Evolutionary conservation across 2,329 filamentous ascomycete genomes (phyloP).

Genomic region (Pseudocercospora ulei): DNA sequence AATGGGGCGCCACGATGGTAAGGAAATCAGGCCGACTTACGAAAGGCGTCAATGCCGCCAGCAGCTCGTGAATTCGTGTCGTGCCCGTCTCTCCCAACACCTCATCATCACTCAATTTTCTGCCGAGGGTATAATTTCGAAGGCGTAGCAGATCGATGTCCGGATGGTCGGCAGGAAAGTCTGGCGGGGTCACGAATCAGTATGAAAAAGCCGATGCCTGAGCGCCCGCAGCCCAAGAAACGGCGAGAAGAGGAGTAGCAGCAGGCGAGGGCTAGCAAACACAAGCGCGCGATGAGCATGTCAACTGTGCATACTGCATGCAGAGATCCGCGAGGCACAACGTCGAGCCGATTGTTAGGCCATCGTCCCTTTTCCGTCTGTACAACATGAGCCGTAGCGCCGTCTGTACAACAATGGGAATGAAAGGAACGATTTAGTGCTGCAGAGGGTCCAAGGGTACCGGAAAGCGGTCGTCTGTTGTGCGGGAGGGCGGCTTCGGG

Average conservation of each 20-base stretch:
- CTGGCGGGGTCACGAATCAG: constrained; percentile 43
- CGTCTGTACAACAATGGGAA: too few species aligned
- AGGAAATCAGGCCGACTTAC: constrained; percentile 47
- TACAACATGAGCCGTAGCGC: too few species aligned
- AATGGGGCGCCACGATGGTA: constrained; percentile 4
- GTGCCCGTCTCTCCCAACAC: constrained; percentile 55
- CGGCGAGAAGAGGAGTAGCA: neutral
- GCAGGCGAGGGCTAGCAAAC: neutral
- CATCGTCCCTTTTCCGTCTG: too few species aligned
- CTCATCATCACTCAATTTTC: constrained; percentile 55
- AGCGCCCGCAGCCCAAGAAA: neutral
- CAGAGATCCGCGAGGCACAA: too few species aligned
- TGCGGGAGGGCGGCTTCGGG: constrained; percentile 3
- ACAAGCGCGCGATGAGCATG: neutral
- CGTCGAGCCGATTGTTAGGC: too few species aligned
- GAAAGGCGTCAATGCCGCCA: constrained; percentile 64
- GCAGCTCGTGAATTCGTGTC: constrained; percentile 53
- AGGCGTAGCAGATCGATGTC: constrained; percentile 75
- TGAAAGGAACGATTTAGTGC: too few species aligned
- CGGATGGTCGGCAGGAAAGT: constrained; percentile 61
- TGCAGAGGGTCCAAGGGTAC: too few species aligned
- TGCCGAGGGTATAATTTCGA: constrained; percentile 65
- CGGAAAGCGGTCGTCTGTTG: neutral
- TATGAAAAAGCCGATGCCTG: too few species aligned
- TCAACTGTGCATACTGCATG: constrained; percentile 2